phyloP scores from a whole-genome alignment of 306 rosid species.

The Prunus mongolica region DNA sequence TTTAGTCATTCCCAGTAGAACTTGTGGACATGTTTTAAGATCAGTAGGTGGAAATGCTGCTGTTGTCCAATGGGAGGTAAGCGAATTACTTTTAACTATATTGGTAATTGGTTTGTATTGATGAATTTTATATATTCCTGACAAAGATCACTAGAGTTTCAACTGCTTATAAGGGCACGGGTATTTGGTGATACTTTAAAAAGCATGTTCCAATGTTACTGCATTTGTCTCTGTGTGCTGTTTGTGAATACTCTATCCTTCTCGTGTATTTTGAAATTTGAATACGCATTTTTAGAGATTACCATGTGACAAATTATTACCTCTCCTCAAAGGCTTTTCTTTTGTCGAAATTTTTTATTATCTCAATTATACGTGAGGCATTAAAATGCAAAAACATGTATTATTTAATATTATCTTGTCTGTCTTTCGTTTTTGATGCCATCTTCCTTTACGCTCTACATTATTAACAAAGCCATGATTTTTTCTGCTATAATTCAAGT shows the following conservation, averaged over 20 bases:
- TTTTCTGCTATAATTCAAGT: not conserved
- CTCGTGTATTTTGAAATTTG: not conserved
- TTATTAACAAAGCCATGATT: not conserved
- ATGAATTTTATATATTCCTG: not conserved
- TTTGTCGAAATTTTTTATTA: not conserved
- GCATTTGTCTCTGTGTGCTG: not conserved
- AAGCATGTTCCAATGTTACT: not conserved
- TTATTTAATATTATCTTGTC: not conserved
- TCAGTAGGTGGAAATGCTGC: slow-evolving; percentile 55
- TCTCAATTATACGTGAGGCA: not conserved
- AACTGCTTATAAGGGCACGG: not conserved
- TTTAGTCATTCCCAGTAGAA: slow-evolving; percentile 67
- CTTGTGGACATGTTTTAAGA: slow-evolving; percentile 71
- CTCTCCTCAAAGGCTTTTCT: not conserved
- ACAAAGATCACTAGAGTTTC: not conserved
- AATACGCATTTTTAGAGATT: not conserved
- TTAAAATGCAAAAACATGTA: not conserved
- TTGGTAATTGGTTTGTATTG: slow-evolving; percentile 5
- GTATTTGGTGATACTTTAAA: not conserved
- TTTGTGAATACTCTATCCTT: not conserved
- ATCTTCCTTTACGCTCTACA: not conserved
- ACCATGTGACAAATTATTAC: not conserved
- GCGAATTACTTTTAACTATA: slow-evolving; percentile 14
- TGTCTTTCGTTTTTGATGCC: not conserved
- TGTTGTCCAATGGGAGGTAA: slow-evolving; percentile 98